Evolutionary conservation across 164 flowering plant species (phyloP), one percentile per base, ranked within the genome.

Genomic region (Dillenia suffruticosa): DNA sequence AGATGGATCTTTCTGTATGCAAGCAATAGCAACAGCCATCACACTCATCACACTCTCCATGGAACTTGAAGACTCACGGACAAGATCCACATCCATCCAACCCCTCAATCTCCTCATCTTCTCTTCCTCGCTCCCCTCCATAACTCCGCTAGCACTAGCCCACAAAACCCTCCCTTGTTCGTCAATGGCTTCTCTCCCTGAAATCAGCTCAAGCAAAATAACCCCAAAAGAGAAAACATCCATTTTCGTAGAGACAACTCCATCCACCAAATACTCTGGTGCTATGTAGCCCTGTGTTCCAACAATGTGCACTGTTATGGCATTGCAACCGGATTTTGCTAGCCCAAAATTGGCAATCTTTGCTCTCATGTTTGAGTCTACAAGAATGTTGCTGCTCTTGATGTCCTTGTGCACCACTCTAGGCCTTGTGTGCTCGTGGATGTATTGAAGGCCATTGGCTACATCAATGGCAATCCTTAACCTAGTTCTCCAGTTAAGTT

Each of bases 231-330:
- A 78, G 71, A 88, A 93, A 13, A 93, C 88, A 58, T 93, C 98
- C 82, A 88, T 84, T 62, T 79, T 93, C 0, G 90, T 83, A 0
- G 96, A 80, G 7, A 93, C 92, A 14, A 87, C 74, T 24, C 98
- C 98, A 22, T 93, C 92, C 1, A 79, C 63, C 2, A 93, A 68
- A 50, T 90, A 90, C 69, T 93, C 98, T 0, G 98, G 97, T 0
- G 98, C 88, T n/a, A 93, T 83, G 71, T 93, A 93, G n/a, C 98
- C 98, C 59, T 85, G 96, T 1, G 96, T 92, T 12, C 98, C 98
- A 13, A 90, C 93, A 46, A 93, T 84, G 84, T 84, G 87, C 82
- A 73, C 78, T 16, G 98, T 93, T 50, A 93, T 84, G 58, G 96
- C 98, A 54, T 90, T 93, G 82, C 84, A 84, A 12, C 97, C 98